phyloP scores from a whole-genome alignment of 345 rosid genomes.

The Salix brachista region DNA sequence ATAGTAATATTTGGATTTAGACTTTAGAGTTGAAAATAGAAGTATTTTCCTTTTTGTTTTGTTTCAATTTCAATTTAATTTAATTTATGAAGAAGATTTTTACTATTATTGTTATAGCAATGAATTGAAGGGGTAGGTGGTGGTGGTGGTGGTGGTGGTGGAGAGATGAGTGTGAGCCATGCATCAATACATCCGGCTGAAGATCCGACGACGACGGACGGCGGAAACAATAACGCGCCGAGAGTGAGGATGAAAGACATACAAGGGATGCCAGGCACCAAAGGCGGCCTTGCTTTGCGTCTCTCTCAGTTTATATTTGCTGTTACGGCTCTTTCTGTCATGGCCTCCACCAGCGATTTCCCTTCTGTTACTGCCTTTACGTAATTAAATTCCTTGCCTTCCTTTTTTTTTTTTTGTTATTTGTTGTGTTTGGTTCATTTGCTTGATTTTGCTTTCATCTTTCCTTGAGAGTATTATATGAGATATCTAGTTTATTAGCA shows the following conservation, averaged over 20 bases:
- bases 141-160: slow-evolving; percentile 18
- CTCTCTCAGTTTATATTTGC: slow-evolving; percentile 59
- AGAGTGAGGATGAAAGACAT: slow-evolving; percentile 65
- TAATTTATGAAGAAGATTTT: neutral
- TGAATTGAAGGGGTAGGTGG: slow-evolving; percentile 29
- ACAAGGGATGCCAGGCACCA: slow-evolving; percentile 72
- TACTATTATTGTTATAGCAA: neutral
- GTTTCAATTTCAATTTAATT: neutral
- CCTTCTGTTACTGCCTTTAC: slow-evolving; percentile 70
- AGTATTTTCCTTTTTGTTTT: neutral
- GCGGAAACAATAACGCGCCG: slow-evolving; percentile 37
- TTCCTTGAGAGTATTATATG: neutral
- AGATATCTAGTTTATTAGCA: neutral
- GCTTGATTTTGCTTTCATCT: neutral
- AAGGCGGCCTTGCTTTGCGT: slow-evolving; percentile 59
- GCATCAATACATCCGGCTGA: slow-evolving; percentile 74
- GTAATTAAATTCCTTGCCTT: slow-evolving; percentile 25
- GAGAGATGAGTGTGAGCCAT: slow-evolving; percentile 85
- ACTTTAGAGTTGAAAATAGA: neutral
- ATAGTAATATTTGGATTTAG: neutral
- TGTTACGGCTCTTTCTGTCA: slow-evolving; percentile 50
- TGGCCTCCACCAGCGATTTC: slow-evolving; percentile 69
- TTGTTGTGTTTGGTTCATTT: neutral
- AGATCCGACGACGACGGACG: slow-evolving; percentile 51
- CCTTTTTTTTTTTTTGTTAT: neutral